phyloP scores from a whole-genome alignment of 371 early-diverging fungal species.

The Batrachochytrium dendrobatidis region DNA sequence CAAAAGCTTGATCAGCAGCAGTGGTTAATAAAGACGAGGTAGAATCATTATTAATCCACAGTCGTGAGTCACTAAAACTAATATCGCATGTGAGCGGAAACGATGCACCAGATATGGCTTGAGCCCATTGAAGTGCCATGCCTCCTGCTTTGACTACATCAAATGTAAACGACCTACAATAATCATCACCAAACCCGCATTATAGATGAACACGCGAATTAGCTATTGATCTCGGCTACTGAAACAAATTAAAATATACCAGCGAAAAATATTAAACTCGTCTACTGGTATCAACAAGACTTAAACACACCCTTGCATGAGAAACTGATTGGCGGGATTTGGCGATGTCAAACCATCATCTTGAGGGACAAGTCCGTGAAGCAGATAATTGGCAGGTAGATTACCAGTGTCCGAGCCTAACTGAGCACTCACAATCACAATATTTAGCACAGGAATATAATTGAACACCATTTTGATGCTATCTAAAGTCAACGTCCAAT shows the following conservation, averaged over 20 bases:
- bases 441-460: constrained; percentile 11
- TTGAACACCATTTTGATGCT: constrained; percentile 9
- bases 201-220: background rate
- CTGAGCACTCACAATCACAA: constrained; percentile 13
- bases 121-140: constrained; percentile 25
- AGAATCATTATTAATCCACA: background rate
- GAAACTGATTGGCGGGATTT: constrained; percentile 14
- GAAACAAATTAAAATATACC: constrained; percentile 4
- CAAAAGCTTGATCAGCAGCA: background rate
- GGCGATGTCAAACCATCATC: constrained; percentile 14
- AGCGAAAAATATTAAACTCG: background rate
- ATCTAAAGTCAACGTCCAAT: background rate
- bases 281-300: background rate
- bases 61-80: background rate
- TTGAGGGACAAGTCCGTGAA: constrained; percentile 5
- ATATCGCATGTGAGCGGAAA: constrained; percentile 8
- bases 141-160: constrained; percentile 13
- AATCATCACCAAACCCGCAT: background rate
- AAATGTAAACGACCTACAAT: constrained; percentile 4
- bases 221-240: background rate
- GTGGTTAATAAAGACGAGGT: background rate
- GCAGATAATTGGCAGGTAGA: constrained; percentile 6
- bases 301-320: constrained; percentile 4
- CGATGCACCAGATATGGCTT: constrained; percentile 18
- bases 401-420: background rate